Percentiles rank a stretch among this genome's conserved stretches.
phyloP scores from a whole-genome alignment of 345 rosid genomes.

The Pugionium cornutum region DNA sequence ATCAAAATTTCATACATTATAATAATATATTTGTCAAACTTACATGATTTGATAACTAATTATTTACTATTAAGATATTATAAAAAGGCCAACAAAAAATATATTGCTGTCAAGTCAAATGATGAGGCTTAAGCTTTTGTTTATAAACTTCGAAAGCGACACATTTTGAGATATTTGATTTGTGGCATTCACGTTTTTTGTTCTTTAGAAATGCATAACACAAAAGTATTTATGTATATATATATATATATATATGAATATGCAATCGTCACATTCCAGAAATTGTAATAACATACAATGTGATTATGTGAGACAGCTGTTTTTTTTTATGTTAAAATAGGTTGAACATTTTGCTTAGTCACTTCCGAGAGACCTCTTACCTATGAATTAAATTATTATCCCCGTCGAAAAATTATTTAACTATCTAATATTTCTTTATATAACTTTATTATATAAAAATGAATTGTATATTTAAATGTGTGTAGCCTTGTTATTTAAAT shows the following conservation, averaged over 20 bases:
- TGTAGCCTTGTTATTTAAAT: no score
- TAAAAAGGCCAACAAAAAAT: constrained; percentile 1
- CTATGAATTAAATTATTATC: constrained; percentile 1
- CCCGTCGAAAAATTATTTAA: not conserved
- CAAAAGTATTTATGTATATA: not conserved
- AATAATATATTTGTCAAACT: no score
- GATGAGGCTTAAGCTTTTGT: constrained; percentile 25
- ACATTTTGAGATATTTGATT: constrained; percentile 21
- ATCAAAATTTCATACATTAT: no score
- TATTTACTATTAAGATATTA: not conserved
- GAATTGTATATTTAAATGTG: no score
- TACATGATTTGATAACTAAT: no score
- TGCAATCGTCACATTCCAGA: constrained; percentile 35
- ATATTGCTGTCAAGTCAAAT: constrained; percentile 32
- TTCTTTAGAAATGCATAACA: not conserved
- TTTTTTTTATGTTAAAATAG: constrained; percentile 23
- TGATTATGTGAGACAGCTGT: constrained; percentile 36
- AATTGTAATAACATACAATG: constrained; percentile 27
- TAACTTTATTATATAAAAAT: no score
- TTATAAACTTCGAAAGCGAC: constrained; percentile 21
- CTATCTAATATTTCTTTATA: no score
- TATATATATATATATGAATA: not conserved
- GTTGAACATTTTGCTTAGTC: constrained; percentile 36
- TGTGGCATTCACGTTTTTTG: constrained; percentile 36
- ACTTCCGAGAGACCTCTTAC: constrained; percentile 35